Evolutionary conservation across 2,329 filamentous ascomycete genomes (phyloP), one percentile per base, ranked within the genome.

Genomic region (Rasamsonia emersonii): DNA sequence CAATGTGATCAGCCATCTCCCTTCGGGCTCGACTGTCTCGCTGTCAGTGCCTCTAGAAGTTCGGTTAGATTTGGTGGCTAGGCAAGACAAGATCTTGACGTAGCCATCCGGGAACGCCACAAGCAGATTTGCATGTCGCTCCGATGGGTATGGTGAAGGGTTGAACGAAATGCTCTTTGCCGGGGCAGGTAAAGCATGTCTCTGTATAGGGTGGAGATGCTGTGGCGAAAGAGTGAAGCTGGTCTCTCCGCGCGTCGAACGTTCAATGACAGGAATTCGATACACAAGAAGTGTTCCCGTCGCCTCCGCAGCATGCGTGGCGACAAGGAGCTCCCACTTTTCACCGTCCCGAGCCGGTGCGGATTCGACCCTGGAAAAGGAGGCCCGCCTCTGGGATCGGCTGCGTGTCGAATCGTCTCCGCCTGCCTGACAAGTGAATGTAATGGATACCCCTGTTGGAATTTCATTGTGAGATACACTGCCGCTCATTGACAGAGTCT

Each of bases 71-170:
- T 40, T 35, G 24, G 49, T 55, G 14, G 41, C 58, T 18, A 74
- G 65, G 16, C 68, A 69, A 32, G 75, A 70, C 44, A 73, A 75
- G 9, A 79, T 59, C 32, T 74, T 72, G 17, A 74, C 69, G 24
- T 60, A 64, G 4, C 75, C 73, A n/a, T 59, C 62, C 2, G 62
- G 50, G 35, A 77, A 72, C 2, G 67, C 61, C 5, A 79, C 56
- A 6, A 79, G 59, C 8, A 79, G 50, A 26, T 68, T 66, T 0
- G 69, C 65, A 48, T 75, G 71, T 9, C 69, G 64, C 16, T 56
- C 50, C 15, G 68, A 67, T 4, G 72, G 70, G 41, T 67, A 70
- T 23, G 62, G 51, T 5, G 68, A 66, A 9, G 69, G 63, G 36
- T 68, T 75, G 57, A 77, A 77, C 2, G 60, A 49, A 26, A 77